Conservation (phyloP, 306 rosid species). For the Trifolium pratense region DNA sequence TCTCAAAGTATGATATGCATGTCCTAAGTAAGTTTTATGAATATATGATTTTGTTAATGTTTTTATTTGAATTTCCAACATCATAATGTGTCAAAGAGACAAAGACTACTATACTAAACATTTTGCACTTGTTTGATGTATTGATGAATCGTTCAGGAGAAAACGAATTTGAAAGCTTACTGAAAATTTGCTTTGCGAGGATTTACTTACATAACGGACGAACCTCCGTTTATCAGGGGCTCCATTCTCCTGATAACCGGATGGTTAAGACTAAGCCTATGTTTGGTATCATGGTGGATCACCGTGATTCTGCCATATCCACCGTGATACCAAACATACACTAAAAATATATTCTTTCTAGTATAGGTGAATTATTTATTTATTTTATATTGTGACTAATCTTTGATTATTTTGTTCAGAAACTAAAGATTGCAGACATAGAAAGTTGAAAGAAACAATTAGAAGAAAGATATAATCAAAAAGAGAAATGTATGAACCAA, state of each 20-base stretch:
- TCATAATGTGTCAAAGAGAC: neutral
- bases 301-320: too few species aligned
- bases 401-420: constrained; percentile 21
- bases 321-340: too few species aligned
- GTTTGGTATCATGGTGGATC: too few species aligned
- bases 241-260: too few species aligned
- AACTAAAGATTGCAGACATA: constrained; percentile 38
- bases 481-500: constrained; percentile 53
- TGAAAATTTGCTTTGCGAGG: too few species aligned
- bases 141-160: neutral
- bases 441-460: constrained; percentile 13
- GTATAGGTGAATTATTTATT: neutral
- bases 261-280: neutral
- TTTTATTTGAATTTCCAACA: neutral
- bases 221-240: too few species aligned
- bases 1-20: constrained; percentile 27
- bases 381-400: constrained; percentile 3
- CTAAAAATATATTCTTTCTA: neutral
- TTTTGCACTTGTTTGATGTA: neutral
- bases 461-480: constrained; percentile 46
- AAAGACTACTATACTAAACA: neutral
- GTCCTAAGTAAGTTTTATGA: neutral
- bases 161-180: too few species aligned
- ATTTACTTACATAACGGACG: too few species aligned
- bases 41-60: neutral